Evolutionary conservation across 2,329 filamentous ascomycete species (phyloP).

Genomic region (Daldinia eschscholtzii): DNA sequence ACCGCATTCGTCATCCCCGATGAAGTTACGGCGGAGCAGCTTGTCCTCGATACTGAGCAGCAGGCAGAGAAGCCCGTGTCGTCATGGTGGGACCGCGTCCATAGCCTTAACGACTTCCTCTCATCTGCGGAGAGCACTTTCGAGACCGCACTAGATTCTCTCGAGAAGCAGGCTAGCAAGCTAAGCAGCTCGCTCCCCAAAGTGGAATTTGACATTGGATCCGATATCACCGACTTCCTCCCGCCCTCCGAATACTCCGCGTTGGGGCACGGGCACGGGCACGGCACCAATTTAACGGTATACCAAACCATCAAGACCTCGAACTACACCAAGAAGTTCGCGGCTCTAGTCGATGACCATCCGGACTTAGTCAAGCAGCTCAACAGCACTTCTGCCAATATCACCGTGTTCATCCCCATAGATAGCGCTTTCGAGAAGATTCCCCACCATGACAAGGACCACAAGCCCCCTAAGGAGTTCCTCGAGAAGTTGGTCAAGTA

Average conservation of each 20-base stretch:
- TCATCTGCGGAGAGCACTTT: conserved; percentile 34
- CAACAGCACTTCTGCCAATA: conserved; percentile 79
- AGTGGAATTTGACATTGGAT: conserved; percentile 27
- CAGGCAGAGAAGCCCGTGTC: conserved; percentile 38
- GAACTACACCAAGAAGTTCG: conserved; percentile 82
- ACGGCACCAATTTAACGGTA: conserved; percentile 72
- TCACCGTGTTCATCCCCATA: conserved; percentile 84
- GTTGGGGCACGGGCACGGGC: conserved; percentile 4
- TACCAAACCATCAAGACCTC: conserved; percentile 82
- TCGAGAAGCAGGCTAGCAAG: conserved; percentile 39
- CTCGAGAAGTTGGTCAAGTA: conserved; percentile 79
- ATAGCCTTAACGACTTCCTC: conserved; percentile 37
- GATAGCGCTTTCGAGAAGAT: conserved; percentile 79
- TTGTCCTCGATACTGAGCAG: conserved; percentile 45
- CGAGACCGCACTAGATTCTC: conserved; percentile 31
- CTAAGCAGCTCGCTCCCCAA: conserved; percentile 36
- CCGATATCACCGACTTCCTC: conserved; percentile 43
- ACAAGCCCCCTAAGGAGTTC: conserved; percentile 76
- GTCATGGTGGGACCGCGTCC: conserved; percentile 41
- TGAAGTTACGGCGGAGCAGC: conserved; percentile 47
- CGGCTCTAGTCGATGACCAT: conserved; percentile 79
- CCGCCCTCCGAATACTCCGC: conserved; percentile 20
- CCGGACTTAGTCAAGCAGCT: conserved; percentile 78
- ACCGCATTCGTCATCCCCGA: conserved; percentile 49
- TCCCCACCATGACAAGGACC: conserved; percentile 57